A percentile compares a stretch with the other conserved stretches of the same genome.
Conservation (phyloP, 2,329 filamentous ascomycete species). For the Incumbomyces lentus region DNA sequence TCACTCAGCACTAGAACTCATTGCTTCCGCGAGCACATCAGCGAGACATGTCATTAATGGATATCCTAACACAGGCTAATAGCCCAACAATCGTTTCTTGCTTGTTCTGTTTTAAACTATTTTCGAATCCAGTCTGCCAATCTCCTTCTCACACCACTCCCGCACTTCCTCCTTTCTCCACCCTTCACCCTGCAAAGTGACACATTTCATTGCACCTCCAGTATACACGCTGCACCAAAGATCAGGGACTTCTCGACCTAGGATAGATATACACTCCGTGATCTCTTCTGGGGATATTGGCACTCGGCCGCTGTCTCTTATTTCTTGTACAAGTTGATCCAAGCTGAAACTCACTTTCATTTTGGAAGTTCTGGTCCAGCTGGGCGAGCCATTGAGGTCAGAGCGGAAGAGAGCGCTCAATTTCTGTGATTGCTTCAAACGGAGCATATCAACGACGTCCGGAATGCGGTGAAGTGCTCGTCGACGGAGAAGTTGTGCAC, state of each 20-base stretch:
- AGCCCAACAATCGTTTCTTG: no score
- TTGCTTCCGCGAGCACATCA: no score
- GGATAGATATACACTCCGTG: slow-evolving; percentile 36
- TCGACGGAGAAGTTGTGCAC: slow-evolving; percentile 49
- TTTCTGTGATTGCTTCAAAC: slow-evolving; percentile 44
- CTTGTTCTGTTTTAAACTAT: no score
- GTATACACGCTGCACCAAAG: slow-evolving; percentile 40
- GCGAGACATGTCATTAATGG: no score
- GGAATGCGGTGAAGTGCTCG: slow-evolving; percentile 56
- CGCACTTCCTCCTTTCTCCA: slow-evolving; percentile 15
- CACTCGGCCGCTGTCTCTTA: slow-evolving; percentile 54
- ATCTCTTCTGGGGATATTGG: slow-evolving; percentile 41
- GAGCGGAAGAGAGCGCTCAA: slow-evolving; percentile 20
- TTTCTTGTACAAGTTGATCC: slow-evolving; percentile 50
- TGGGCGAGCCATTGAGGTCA: slow-evolving; percentile 12
- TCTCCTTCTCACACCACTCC: slow-evolving; percentile 7
- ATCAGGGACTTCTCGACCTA: slow-evolving; percentile 38
- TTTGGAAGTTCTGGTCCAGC: slow-evolving; percentile 35
- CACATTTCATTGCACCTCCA: slow-evolving; percentile 15
- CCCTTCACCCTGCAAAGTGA: slow-evolving; percentile 16
- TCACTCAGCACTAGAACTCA: no score
- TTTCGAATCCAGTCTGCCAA: neutral
- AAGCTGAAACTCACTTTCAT: slow-evolving; percentile 55
- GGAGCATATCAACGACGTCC: slow-evolving; percentile 59
- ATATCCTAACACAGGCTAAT: no score